Evolutionary conservation across 306 rosid species (phyloP), one percentile per base, ranked within the genome.

Genomic region (Senna tora): DNA sequence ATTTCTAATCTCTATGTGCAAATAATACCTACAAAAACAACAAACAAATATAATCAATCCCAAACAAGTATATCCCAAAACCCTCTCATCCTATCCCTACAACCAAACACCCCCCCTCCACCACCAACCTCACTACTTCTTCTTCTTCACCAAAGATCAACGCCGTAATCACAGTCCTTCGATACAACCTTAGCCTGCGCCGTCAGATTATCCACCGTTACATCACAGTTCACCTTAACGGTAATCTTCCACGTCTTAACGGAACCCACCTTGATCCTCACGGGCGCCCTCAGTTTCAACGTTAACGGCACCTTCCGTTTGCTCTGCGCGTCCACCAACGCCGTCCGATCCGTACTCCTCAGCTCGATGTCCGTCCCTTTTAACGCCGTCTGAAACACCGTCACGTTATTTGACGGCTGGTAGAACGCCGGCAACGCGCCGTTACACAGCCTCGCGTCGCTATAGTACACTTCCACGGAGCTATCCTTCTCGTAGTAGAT

Each of bases 351-450:
- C 3, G 75, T 49, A 2, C 62, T 59, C 74, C 68, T 53, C 5
- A 89, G 54, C 62, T 67, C 66, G 6, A 92, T 67, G 22, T 68
- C 67, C 1, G 77, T 50, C 2, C 92, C 94, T 15, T 11, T 86
- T 5, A 87, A 39, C 83, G 53, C 83, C 66, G 85, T 81, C 30
- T 21, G 19, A 4, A 92, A 63, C 70, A 75, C 85, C 60, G 90
- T 89, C 16, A 81, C 82, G 58, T 89, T 92, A n/a, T 86, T 86
- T 0, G 85, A 7, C 76, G 96, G 89, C 86, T 92, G 93, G 45
- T 87, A 87, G 62, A 92, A 86, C 55, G 66, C 76, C 56, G 97
- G 94, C 71, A 81, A 36, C 19, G 51, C 77, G 49, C 97, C 94
- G 30, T 86, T 45, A 21, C 92, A 80, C 7, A 92, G 46, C 60